Percentiles rank a stretch among this genome's conserved stretches.
phyloP scores from a whole-genome alignment of 2,329 filamentous ascomycete species.

The Myriosclerotinia curreyana region DNA sequence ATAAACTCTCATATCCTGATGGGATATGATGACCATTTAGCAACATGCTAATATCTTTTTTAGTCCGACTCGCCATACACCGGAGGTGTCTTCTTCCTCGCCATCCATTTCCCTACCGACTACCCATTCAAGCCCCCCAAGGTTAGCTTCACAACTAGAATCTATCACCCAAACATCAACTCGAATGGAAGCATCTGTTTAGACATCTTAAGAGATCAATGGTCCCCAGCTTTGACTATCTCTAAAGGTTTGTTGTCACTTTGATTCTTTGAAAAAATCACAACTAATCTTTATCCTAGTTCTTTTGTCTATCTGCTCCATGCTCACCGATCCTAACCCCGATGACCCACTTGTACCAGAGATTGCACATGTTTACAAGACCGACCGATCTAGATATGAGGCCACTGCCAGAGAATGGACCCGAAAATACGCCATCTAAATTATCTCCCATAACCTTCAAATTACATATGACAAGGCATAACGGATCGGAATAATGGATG shows the following conservation, averaged over 20 bases:
- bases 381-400: constrained; percentile 92
- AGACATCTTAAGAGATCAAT: constrained; percentile 97
- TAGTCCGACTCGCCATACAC: constrained; percentile 74
- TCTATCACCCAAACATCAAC: constrained; percentile 99
- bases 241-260: constrained; percentile 72
- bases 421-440: constrained; percentile 93
- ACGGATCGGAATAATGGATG: constrained; percentile 19
- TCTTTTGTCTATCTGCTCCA: constrained; percentile 97
- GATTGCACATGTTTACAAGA: constrained; percentile 99
- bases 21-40: not conserved
- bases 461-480: constrained; percentile 19
- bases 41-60: constrained; percentile 5
- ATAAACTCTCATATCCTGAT: constrained; percentile 25
- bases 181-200: constrained; percentile 97
- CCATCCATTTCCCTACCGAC: constrained; percentile 99
- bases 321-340: constrained; percentile 99
- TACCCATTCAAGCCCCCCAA: constrained; percentile 99
- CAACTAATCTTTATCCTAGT: constrained; percentile 52
- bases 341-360: constrained; percentile 98
- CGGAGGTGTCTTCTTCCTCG: constrained; percentile 97
- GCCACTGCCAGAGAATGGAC: constrained; percentile 98
- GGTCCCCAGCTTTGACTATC: constrained; percentile 97
- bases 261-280: not conserved
- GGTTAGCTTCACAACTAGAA: constrained; percentile 99
- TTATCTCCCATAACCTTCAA: constrained; percentile 11